Evolutionary conservation across 805 yeast genomes (phyloP).

Genomic region (Candida parachauliodes): DNA sequence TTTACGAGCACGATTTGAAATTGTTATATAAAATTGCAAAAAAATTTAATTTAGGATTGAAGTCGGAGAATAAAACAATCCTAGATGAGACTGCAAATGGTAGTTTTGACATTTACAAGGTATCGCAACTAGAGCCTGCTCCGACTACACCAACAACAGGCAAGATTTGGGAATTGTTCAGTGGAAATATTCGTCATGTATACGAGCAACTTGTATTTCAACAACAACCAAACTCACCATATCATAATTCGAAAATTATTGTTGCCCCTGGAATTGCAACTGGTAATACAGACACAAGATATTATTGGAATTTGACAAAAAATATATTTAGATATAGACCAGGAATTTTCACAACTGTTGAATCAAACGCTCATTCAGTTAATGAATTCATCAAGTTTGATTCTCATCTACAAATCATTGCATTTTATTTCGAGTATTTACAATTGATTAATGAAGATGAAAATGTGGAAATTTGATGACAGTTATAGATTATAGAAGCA

Average conservation of each 20-base stretch:
- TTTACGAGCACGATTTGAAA: slow-evolving; percentile 15
- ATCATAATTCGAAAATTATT: slow-evolving; percentile 15
- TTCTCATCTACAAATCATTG: slow-evolving; percentile 31
- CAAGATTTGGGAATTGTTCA: slow-evolving; percentile 50
- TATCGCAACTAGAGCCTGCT: slow-evolving; percentile 36
- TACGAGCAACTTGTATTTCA: slow-evolving; percentile 52
- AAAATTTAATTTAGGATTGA: slow-evolving; percentile 23
- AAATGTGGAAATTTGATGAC: no score
- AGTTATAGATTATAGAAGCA: no score
- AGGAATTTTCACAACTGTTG: slow-evolving; percentile 14
- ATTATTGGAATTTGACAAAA: slow-evolving; percentile 53
- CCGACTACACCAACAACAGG: slow-evolving; percentile 43
- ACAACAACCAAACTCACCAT: slow-evolving; percentile 19
- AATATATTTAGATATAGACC: slow-evolving; percentile 52
- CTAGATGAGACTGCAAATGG: slow-evolving; percentile 14
- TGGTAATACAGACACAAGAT: slow-evolving; percentile 61
- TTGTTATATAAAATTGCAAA: slow-evolving; percentile 23
- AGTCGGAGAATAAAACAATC: slow-evolving; percentile 11
- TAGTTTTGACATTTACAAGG: slow-evolving; percentile 14
- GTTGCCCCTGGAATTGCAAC: slow-evolving; percentile 49
- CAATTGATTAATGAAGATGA: slow-evolving; percentile 31
- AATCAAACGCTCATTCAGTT: slow-evolving; percentile 30
- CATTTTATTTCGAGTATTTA: slow-evolving; percentile 44
- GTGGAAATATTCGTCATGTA: slow-evolving; percentile 61
- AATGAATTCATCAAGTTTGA: slow-evolving; percentile 30